Conservation (phyloP, 2,329 filamentous ascomycete genomes). For the Fusarium setosum region DNA sequence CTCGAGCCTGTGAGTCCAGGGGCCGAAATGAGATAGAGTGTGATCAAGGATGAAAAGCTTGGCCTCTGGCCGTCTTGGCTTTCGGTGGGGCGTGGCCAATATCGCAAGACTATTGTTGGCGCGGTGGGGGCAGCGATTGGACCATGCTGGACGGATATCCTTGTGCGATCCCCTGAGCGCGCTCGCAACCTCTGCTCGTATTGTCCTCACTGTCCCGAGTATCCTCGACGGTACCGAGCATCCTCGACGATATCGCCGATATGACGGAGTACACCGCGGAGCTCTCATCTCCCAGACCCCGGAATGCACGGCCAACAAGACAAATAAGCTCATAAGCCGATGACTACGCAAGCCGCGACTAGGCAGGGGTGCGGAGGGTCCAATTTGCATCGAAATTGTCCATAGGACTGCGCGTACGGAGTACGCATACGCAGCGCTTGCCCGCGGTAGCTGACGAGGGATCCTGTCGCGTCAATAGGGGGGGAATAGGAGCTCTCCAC, state of each 20-base stretch:
- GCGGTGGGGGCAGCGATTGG: constrained; percentile 16
- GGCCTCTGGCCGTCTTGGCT: neutral
- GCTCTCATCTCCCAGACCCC: constrained; percentile 4
- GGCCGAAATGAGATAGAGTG: constrained; percentile 8
- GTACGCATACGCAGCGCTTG: neutral
- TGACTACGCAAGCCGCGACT: constrained; percentile 19
- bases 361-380: constrained; percentile 17
- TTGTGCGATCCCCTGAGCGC: neutral
- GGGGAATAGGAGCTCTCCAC: no score
- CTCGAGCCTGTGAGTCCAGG: constrained; percentile 8
- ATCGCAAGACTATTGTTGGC: constrained; percentile 13
- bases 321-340: constrained; percentile 35
- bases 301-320: constrained; percentile 24
- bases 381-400: constrained; percentile 36
- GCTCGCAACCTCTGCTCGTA: constrained; percentile 1
- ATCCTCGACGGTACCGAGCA: no score
- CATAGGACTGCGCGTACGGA: constrained; percentile 3
- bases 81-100: neutral
- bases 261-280: no score
- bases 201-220: neutral
- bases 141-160: constrained; percentile 7
- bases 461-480: no score
- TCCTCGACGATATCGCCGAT: neutral
- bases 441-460: no score
- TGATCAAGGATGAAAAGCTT: constrained; percentile 14